phyloP scores from a whole-genome alignment of 169 alveolate genomes.

The Cyclospora cayetanensis region DNA sequence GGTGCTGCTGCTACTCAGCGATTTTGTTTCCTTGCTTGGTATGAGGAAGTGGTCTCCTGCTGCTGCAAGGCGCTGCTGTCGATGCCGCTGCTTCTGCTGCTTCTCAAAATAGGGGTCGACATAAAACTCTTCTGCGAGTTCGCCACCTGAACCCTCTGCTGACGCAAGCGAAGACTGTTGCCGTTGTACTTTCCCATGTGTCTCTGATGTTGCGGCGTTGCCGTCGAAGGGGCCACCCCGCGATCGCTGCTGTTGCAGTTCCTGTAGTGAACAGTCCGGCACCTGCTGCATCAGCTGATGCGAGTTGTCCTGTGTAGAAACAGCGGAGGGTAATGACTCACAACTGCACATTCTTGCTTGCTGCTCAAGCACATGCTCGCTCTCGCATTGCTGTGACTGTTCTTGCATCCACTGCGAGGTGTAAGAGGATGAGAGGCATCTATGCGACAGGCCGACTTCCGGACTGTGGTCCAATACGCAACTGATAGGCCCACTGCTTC shows the following conservation, averaged over 20 bases:
- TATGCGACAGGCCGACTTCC: no score
- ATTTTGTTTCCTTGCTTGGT: no score
- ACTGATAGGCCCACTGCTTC: no score
- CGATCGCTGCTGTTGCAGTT: conserved; percentile 26
- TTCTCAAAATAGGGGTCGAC: not conserved
- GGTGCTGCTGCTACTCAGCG: conserved; percentile 33
- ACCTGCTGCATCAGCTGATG: conserved; percentile 3
- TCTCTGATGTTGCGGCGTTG: not conserved
- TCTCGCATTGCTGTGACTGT: not conserved
- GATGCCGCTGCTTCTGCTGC: conserved; percentile 33
- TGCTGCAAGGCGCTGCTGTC: not conserved
- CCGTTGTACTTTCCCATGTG: not conserved
- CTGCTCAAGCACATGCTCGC: not conserved
- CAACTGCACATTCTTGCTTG: not conserved
- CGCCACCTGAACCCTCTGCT: not conserved
- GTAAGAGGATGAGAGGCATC: no score
- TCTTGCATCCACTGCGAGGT: no score
- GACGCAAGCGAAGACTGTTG: not conserved
- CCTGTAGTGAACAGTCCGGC: conserved; percentile 21
- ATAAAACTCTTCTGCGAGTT: not conserved
- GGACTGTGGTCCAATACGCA: no score
- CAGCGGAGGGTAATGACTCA: conserved; percentile 7
- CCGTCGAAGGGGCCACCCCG: not conserved
- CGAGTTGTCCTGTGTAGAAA: not conserved
- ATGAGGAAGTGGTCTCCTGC: no score